phyloP scores from a whole-genome alignment of 225 moss, liverwort and hornwort species.

The Pseudoscleropodium purum region DNA sequence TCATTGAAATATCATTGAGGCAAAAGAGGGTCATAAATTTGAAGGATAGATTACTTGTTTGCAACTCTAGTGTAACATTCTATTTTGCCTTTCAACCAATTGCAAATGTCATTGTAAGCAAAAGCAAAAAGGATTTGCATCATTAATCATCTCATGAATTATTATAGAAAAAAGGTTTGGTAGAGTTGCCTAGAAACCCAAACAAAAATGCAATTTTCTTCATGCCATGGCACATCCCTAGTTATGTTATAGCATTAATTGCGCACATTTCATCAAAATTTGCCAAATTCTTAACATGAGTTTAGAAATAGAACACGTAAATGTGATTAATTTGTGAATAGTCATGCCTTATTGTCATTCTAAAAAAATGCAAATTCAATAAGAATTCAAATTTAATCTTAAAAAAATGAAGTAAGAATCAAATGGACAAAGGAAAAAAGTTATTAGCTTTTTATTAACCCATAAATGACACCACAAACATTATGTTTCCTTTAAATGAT shows the following conservation, averaged over 20 bases:
- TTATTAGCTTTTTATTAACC: too few species aligned
- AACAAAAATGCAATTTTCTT: background rate
- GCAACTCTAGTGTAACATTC: rapidly evolving
- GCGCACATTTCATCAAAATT: background rate
- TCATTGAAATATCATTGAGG: too few species aligned
- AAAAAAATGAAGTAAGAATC: too few species aligned
- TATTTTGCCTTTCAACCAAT: background rate
- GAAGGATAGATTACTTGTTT: background rate
- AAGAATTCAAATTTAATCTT: too few species aligned
- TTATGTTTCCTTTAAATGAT: too few species aligned
- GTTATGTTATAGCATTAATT: background rate
- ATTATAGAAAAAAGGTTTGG: background rate
- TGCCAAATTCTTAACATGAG: too few species aligned
- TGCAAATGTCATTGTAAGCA: background rate
- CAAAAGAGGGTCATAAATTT: background rate
- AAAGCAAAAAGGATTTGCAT: background rate
- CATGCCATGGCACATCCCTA: background rate
- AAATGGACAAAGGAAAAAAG: too few species aligned
- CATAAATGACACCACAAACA: too few species aligned
- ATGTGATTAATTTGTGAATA: too few species aligned
- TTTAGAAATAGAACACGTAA: too few species aligned
- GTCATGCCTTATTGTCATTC: too few species aligned
- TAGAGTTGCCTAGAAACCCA: background rate
- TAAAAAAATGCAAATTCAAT: too few species aligned
- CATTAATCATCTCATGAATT: background rate